Evolutionary conservation across 2,329 filamentous ascomycete species (phyloP).

Genomic region (Microdochium paspali): DNA sequence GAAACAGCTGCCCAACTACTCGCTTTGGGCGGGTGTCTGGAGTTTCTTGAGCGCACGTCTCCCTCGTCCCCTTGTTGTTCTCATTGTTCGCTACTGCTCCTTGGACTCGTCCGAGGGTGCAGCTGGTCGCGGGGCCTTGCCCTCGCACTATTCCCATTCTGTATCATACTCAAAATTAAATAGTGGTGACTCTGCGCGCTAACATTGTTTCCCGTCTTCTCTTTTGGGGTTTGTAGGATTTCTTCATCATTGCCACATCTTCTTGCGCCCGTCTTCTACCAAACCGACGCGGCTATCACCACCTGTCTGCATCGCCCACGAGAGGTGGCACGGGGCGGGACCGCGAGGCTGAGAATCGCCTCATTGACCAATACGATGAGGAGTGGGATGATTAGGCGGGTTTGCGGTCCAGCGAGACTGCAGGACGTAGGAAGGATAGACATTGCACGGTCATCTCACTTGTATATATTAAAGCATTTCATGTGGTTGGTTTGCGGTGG

Average conservation of each 20-base stretch:
- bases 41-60: slow-evolving; percentile 69
- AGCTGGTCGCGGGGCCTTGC: not conserved
- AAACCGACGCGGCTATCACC: slow-evolving; percentile 55
- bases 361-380: slow-evolving; percentile 94
- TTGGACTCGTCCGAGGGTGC: slow-evolving; percentile 22
- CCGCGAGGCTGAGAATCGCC: slow-evolving; percentile 77
- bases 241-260: slow-evolving; percentile 59
- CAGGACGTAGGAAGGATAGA: not conserved
- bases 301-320: slow-evolving; percentile 43
- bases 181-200: slow-evolving; percentile 9
- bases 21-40: slow-evolving; percentile 81
- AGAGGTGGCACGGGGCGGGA: slow-evolving; percentile 24
- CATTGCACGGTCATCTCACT: not conserved
- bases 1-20: slow-evolving; percentile 92
- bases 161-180: slow-evolving; percentile 5
- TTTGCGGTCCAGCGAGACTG: not conserved
- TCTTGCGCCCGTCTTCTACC: slow-evolving; percentile 61
- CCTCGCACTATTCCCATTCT: not conserved
- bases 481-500: not conserved
- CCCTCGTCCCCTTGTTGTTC: slow-evolving; percentile 25
- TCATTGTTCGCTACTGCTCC: slow-evolving; percentile 8
- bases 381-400: slow-evolving; percentile 97
- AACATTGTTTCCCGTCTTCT: not conserved
- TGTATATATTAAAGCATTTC: not conserved
- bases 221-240: slow-evolving; percentile 32